Evolutionary conservation across 2,329 filamentous ascomycete species (phyloP), one percentile per base, ranked within the genome.

Genomic region (Domatiomyces catenatus): DNA sequence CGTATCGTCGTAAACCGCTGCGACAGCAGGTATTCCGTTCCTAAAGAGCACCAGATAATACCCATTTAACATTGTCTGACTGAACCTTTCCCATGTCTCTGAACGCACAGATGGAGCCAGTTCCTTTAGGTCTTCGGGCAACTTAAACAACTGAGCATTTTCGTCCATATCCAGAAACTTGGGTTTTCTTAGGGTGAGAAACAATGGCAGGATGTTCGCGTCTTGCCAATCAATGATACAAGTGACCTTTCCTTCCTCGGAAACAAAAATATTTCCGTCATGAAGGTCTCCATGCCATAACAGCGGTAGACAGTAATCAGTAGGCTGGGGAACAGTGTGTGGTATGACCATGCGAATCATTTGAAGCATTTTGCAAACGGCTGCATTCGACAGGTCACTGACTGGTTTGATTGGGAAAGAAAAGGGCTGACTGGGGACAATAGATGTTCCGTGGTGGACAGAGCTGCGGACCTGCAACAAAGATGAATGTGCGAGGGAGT

Each of bases 191-290:
- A 54, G 52, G 50, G 58, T 32, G 49, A 58, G 45, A 56, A 55
- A 59, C 18, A 52, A 50, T 20, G 56, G 54, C 51, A 60, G 53
- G 44, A 56, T 55, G 15, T 47, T 44, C 8, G 53, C 52, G 42
- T 56, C 56, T 51, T 60, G 54, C 58, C 56, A 60, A 36, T 60
- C 57, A 39, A 61, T 56, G 18, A 60, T 52, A 32, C 50, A 43
- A 8, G 54, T 46, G 1, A 60, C 52, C 8, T 36, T 54, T 19
- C 59, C 58, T 36, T 53, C 4, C 8, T 55, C 26, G 12, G 46
- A 58, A 32, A 61, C 50, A 45, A 54, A 60, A 42, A 59, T 56
- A 48, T 61, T 60, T 5, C 32, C 32, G 10, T 39, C 32, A 39
- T 39, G 32, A 39, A 39, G 32, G 32, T 39, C 32, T 39, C 32